phyloP scores from a whole-genome alignment of 495 filamentous ascomycete species.

The Hyaloscypha hepaticicola region DNA sequence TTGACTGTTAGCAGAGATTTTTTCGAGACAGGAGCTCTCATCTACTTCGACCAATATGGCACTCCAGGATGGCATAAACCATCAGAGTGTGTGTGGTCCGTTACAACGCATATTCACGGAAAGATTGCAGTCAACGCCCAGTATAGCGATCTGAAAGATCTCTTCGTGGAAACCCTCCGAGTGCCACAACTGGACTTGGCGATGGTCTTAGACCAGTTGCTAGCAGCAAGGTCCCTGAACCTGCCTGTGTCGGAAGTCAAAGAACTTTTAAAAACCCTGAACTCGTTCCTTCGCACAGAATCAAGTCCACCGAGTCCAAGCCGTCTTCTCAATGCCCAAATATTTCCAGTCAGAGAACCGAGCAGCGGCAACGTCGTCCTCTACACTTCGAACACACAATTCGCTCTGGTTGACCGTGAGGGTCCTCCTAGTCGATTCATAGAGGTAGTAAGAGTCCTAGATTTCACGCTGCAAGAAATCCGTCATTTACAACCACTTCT shows the following conservation, averaged over 20 bases:
- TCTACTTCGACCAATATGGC: background rate
- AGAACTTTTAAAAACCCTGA: background rate
- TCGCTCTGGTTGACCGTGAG: conserved; percentile 12
- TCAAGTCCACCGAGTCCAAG: background rate
- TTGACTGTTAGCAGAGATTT: background rate
- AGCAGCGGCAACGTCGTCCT: background rate
- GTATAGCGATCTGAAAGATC: background rate
- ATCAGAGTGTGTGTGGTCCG: background rate
- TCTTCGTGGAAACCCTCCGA: background rate
- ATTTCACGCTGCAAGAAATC: conserved; percentile 10
- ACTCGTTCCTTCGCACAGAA: background rate
- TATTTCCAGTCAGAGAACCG: background rate
- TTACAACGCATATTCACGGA: background rate
- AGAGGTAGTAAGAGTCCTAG: conserved; percentile 4
- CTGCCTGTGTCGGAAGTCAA: background rate
- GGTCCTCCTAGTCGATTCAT: background rate
- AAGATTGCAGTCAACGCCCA: background rate
- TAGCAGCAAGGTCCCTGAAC: background rate
- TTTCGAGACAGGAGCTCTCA: background rate
- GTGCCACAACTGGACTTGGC: background rate
- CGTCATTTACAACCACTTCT: conserved; percentile 9
- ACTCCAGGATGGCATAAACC: background rate
- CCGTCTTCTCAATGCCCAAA: background rate
- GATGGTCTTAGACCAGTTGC: background rate
- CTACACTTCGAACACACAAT: background rate